Evolutionary conservation across 768 basidiomycete genomes (phyloP), one percentile per base, ranked within the genome.

Genomic region (Clitopilus hobsonii): DNA sequence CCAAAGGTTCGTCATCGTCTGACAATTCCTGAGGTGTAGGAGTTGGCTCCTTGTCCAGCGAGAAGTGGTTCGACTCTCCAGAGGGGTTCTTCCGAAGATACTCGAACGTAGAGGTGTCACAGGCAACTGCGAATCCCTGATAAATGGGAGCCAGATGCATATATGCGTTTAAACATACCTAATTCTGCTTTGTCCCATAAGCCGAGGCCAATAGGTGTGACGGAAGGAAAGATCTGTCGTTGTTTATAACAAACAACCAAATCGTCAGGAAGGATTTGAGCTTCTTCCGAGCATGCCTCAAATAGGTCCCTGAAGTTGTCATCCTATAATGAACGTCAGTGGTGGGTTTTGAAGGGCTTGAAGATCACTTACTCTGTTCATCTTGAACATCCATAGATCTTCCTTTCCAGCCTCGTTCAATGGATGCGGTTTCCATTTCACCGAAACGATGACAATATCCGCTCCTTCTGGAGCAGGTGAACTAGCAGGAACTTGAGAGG

Each of bases 101-200:
- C 20, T 87, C 83, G 63, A 78, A 83, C 0, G 89, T 86, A 0
- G 59, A 62, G 58, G 78, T 77, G 52, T 86, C 81, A 61, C 82
- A 91, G 6, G 84, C 90, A 56, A 83, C 90, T 23, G 18, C 41
- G 2, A 13, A 38, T 24, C 11, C 2, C 13, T 36, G 32, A 36
- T n/a, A n/a, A n/a, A n/a, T n/a, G n/a, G n/a, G n/a, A n/a, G n/a
- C n/a, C n/a, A n/a, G n/a, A n/a, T n/a, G n/a, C n/a, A n/a, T 26
- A 48, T 16, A 29, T 38, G 22, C 27, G 23, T 18, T 48, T 27
- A 20, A 25, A 53, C 78, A 28, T 41, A 89, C 89, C 80, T 22
- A 92, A 70, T 38, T 85, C 81, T 25, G 81, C 86, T 55, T 86
- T 80, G 3, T 75, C 77, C 84, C 87, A 89, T 14, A 91, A 80